Evolutionary conservation across 2,329 filamentous ascomycete genomes (phyloP).

Genomic region (Aaosphaeria pasadenensis): DNA sequence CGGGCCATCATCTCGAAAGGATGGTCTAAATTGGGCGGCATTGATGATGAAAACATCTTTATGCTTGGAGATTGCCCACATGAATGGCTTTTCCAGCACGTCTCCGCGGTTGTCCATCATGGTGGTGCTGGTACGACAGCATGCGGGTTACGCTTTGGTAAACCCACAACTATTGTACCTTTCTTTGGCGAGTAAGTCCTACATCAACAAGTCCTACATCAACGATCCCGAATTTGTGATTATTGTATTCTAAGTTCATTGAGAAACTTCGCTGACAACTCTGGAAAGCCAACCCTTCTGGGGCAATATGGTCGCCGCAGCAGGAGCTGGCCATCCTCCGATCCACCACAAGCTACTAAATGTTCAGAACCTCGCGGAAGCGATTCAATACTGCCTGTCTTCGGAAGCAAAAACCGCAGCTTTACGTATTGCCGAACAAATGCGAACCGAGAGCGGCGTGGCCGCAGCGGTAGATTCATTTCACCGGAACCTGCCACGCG

Average conservation of each 20-base stretch:
- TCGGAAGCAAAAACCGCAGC: constrained; percentile 23
- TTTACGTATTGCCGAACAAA: constrained; percentile 18
- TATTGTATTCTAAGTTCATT: not conserved
- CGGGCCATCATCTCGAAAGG: constrained; percentile 53
- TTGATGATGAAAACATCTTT: constrained; percentile 66
- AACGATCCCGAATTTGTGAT: not conserved
- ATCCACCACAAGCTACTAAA: constrained; percentile 47
- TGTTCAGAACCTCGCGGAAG: constrained; percentile 42
- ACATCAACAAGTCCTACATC: not conserved
- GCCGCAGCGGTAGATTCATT: constrained; percentile 21
- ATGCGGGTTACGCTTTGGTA: constrained; percentile 48
- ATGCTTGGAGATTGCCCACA: constrained; percentile 81
- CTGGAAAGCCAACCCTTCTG: constrained; percentile 48
- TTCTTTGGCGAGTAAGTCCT: constrained; percentile 66
- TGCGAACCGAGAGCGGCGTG: constrained; percentile 20
- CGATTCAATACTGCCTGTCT: constrained; percentile 46
- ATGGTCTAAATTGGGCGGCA: constrained; percentile 42
- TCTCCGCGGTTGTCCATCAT: constrained; percentile 78
- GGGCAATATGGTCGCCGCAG: constrained; percentile 50
- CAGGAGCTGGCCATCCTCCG: constrained; percentile 51
- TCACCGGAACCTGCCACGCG: constrained; percentile 21
- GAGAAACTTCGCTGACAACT: too few species aligned
- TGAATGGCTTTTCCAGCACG: constrained; percentile 79
- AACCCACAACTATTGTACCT: constrained; percentile 54
- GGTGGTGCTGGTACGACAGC: constrained; percentile 66